Evolutionary conservation across 441 rosid species (phyloP).

Genomic region (Jatropha podagrica): DNA sequence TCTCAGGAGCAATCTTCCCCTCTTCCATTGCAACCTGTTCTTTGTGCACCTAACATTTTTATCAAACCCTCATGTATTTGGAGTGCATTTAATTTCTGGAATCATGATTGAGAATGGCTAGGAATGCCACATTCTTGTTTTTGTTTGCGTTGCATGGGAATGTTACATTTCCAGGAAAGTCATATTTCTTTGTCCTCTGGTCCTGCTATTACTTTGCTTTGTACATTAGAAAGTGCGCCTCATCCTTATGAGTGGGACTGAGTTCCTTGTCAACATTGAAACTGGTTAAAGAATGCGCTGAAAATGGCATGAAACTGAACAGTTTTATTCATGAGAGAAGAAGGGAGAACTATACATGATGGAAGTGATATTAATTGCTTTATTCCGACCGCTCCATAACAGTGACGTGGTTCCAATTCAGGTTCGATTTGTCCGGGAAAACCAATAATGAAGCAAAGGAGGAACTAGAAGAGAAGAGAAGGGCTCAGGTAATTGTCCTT

Average conservation of each 20-base stretch:
- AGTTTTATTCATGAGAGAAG: not conserved
- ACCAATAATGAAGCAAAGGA: slow-evolving; percentile 50
- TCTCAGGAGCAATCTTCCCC: not conserved
- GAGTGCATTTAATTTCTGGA: not conserved
- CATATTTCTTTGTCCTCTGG: not conserved
- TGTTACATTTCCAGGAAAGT: not conserved
- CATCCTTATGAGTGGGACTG: not conserved
- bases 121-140: not conserved
- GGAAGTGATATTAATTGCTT: not conserved
- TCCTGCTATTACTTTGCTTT: not conserved
- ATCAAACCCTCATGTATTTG: not conserved
- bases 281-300: not conserved
- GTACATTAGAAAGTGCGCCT: not conserved
- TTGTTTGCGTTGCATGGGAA: not conserved
- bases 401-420: slow-evolving; percentile 28
- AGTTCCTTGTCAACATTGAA: not conserved
- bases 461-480: slow-evolving; percentile 85
- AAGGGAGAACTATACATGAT: not conserved
- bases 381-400: not conserved
- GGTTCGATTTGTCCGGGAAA: slow-evolving; percentile 94
- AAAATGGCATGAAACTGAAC: not conserved
- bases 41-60: not conserved
- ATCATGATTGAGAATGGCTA: not conserved
- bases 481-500: slow-evolving; percentile 53
- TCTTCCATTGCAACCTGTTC: not conserved